A percentile compares a stretch with the other conserved stretches of the same genome.
Conservation (phyloP, 169 alveolate species). For the Cystoisospora suis region DNA sequence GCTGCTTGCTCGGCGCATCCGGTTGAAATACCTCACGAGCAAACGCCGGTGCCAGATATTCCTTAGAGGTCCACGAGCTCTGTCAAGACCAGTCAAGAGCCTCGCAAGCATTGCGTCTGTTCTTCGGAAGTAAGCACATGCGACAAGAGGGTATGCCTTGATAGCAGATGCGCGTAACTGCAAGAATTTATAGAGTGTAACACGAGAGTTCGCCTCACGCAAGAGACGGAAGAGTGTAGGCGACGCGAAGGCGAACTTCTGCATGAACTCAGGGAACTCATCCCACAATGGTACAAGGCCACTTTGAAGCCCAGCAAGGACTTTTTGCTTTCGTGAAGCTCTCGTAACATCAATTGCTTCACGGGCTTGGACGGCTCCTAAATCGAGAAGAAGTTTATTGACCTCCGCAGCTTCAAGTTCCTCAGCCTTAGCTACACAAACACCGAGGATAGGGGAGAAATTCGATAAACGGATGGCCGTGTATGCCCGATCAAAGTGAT, state of each 20-base stretch:
- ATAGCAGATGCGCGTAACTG: not conserved
- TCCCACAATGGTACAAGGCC: constrained; percentile 22
- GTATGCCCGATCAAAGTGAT: constrained; percentile 4
- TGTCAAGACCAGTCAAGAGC: not conserved
- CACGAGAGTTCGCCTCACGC: not conserved
- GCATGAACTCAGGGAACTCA: not conserved
- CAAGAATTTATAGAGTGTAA: not conserved
- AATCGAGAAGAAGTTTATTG: constrained; percentile 13
- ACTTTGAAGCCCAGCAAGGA: not conserved
- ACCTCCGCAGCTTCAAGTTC: constrained; percentile 5
- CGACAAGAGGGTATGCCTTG: constrained; percentile 21
- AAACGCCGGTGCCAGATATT: not conserved
- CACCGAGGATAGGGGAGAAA: constrained; percentile 14
- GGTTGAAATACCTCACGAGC: not conserved
- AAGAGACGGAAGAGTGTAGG: not conserved
- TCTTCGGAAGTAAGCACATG: not conserved
- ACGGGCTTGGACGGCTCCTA: constrained; percentile 27
- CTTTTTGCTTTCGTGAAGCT: not conserved
- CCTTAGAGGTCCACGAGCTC: not conserved
- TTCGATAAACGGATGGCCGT: not conserved
- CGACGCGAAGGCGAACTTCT: not conserved
- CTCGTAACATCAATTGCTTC: constrained; percentile 2
- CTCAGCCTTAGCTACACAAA: constrained; percentile 7
- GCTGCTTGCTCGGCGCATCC: not conserved
- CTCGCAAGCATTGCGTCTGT: not conserved